Percentiles rank a stretch among this genome's conserved stretches.
Evolutionary conservation across 441 rosid genomes (phyloP).

Genomic region (Raphanus hybrid): DNA sequence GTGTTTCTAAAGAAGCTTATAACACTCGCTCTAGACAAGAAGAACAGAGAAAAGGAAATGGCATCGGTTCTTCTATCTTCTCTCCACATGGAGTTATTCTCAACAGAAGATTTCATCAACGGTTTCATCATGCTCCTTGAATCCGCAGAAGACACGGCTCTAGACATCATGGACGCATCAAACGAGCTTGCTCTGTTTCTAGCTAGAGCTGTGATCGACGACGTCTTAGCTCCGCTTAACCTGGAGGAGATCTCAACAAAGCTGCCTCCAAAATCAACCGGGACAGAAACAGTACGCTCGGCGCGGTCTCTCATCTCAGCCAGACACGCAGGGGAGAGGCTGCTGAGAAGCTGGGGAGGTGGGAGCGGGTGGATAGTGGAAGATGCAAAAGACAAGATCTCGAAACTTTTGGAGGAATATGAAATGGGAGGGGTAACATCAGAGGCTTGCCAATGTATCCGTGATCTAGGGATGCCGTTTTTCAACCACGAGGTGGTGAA

Average conservation of each 20-base stretch:
- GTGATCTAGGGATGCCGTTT: slow-evolving; percentile 97
- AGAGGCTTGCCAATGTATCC: slow-evolving; percentile 97
- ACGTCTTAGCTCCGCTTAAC: slow-evolving; percentile 89
- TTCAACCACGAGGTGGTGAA: slow-evolving; percentile 98
- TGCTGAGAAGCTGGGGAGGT: slow-evolving; percentile 99
- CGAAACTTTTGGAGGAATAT: slow-evolving; percentile 88
- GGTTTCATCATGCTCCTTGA: slow-evolving; percentile 96
- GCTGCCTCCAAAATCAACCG: slow-evolving; percentile 78
- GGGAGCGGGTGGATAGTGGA: slow-evolving; percentile 99
- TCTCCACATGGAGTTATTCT: slow-evolving; percentile 94
- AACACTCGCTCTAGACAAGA: slow-evolving; percentile 96
- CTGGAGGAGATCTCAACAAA: slow-evolving; percentile 81
- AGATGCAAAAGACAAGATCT: slow-evolving; percentile 97
- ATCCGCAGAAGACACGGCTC: slow-evolving; percentile 95
- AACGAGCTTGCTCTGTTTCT: slow-evolving; percentile 94
- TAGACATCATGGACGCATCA: slow-evolving; percentile 96
- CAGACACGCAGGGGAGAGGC: slow-evolving; percentile 97
- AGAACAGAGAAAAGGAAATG: slow-evolving; percentile 99
- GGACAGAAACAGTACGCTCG: slow-evolving; percentile 78
- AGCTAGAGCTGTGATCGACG: slow-evolving; percentile 97
- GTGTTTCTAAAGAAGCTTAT: slow-evolving; percentile 89
- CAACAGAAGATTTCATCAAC: slow-evolving; percentile 85
- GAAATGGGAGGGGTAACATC: slow-evolving; percentile 90
- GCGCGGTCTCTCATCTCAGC: slow-evolving; percentile 86
- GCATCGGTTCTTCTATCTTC: slow-evolving; percentile 95